Evolutionary conservation across 805 yeast genomes (phyloP), one percentile per base, ranked within the genome.

Genomic region (Kuraishia borneana): DNA sequence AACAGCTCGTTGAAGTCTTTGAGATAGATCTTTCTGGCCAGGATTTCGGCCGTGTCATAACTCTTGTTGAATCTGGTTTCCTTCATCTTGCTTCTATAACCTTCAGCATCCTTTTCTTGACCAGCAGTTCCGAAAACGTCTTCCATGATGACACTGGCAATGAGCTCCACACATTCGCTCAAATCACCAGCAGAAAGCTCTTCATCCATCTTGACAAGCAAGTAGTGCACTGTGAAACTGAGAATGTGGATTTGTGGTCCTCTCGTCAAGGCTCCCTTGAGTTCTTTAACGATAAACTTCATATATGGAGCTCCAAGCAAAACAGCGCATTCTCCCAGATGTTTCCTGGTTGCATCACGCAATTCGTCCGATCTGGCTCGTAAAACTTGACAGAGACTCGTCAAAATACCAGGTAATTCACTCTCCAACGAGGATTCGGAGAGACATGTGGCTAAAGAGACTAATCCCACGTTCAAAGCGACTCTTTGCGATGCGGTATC

Each of bases 241-340:
- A 92, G 70, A 38, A 92, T 85, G 56, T 92, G 98, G 35, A 87
- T 72, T 51, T 92, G 97, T 10, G 95, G 83, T 18, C 98, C 98
- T 49, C 94, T 67, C 4, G 79, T 68, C 35, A 89, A 63, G 0
- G 96, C 94, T 14, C 79, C 58, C 42, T 71, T 76, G 47, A 92
- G 65, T 50, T 92, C 97, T 38, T 71, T 70, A 18, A 92, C 58
- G 32, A 92, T 71, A 49, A 87, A 85, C 36, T 68, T 65, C 39
- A 89, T 59, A 50, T 87, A 87, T 17, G 57, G 53, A 1, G 94
- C 65, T 1, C 97, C 97, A 22, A 89, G 63, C 21, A 71, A 60
- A 1, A 56, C 46, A 2, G 82, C 65, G 32, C 87, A 74, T 41
- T 69, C 70, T 18, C 83, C 76, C 34, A 92, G 60, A 14, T 80